Evolutionary conservation across 2,329 filamentous ascomycete species (phyloP).

Genomic region (Tolypocladium cylindrosporum): DNA sequence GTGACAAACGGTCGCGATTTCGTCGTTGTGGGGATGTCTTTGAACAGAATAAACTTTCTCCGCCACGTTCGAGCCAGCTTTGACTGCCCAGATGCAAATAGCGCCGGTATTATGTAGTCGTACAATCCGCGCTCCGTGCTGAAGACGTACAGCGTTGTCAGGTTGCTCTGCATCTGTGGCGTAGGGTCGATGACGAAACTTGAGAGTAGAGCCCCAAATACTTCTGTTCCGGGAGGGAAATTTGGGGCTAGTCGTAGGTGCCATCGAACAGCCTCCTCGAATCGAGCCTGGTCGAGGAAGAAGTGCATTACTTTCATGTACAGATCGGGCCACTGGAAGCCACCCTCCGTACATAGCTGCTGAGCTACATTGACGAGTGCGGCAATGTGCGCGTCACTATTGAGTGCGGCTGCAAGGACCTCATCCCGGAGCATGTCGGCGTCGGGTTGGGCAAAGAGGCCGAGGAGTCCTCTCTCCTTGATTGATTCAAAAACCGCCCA

Average conservation of each 20-base stretch:
- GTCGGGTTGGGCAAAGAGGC: conserved; percentile 11
- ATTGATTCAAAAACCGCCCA: conserved; percentile 18
- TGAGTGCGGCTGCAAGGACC: conserved; percentile 19
- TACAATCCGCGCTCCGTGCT: conserved; percentile 35
- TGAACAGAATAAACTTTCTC: conserved; percentile 24
- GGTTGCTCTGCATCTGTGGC: conserved; percentile 24
- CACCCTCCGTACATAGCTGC: conserved; percentile 24
- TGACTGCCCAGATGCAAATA: conserved; percentile 37
- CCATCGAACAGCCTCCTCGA: conserved; percentile 33
- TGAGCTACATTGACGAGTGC: conserved; percentile 15
- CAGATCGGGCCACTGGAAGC: conserved; percentile 37
- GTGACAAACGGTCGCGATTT: conserved; percentile 36
- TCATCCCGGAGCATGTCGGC: conserved; percentile 17
- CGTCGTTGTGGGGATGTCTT: conserved; percentile 31
- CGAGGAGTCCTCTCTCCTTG: conserved; percentile 5
- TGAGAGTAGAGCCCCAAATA: conserved; percentile 32
- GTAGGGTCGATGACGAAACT: conserved; percentile 29
- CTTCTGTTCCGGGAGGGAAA: conserved; percentile 30
- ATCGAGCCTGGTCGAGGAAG: conserved; percentile 29
- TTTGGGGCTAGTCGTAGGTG: conserved; percentile 32
- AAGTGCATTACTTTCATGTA: conserved; percentile 36
- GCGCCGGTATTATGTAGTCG: conserved; percentile 38
- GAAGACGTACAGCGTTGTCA: conserved; percentile 35
- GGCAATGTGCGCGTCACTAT: conserved; percentile 12
- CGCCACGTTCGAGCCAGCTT: conserved; percentile 38